Evolutionary conservation across 2,329 filamentous ascomycete genomes (phyloP).

Genomic region (Ascosphaera pollenicola): DNA sequence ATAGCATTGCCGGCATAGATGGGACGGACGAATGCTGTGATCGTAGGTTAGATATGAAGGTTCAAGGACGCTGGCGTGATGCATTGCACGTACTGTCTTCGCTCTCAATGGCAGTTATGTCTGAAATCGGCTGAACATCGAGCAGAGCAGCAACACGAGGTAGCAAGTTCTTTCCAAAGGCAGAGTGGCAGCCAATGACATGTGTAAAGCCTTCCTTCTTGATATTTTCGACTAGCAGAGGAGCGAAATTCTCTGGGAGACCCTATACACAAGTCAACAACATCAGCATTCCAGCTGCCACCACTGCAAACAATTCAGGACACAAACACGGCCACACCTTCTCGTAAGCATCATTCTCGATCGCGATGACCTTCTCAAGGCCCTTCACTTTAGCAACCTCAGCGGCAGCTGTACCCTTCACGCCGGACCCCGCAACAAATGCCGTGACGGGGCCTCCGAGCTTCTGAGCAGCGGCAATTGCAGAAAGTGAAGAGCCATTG

Average conservation of each 20-base stretch:
- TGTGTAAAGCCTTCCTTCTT: conserved; percentile 91
- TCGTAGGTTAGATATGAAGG: not conserved
- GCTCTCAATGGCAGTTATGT: conserved; percentile 66
- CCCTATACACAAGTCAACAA: conserved; percentile 30
- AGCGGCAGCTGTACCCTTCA: conserved; percentile 48
- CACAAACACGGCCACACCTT: conserved; percentile 34
- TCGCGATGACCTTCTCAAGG: conserved; percentile 71
- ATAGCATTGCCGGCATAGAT: conserved; percentile 98
- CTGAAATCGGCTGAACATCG: conserved; percentile 82
- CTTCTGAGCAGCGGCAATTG: conserved; percentile 68
- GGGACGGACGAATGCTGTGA: conserved; percentile 60
- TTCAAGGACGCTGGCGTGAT: not conserved
- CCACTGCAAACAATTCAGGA: too few relatives aligned
- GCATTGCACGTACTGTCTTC: conserved; percentile 45
- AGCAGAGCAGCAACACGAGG: conserved; percentile 79
- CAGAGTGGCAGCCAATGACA: conserved; percentile 72
- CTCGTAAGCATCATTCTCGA: conserved; percentile 80
- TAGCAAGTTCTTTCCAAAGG: conserved; percentile 89
- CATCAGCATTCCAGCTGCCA: not conserved
- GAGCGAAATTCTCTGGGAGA: conserved; percentile 84
- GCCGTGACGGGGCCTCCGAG: conserved; percentile 68
- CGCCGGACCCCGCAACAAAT: conserved; percentile 64
- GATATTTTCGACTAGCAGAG: conserved; percentile 83
- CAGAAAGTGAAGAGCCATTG: conserved; percentile 58
- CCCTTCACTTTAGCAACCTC: conserved; percentile 78